A percentile compares a stretch with the other conserved stretches of the same genome.
Evolutionary conservation across 1,139 yeast species (phyloP).

Genomic region (Hyphopichia fennica): DNA sequence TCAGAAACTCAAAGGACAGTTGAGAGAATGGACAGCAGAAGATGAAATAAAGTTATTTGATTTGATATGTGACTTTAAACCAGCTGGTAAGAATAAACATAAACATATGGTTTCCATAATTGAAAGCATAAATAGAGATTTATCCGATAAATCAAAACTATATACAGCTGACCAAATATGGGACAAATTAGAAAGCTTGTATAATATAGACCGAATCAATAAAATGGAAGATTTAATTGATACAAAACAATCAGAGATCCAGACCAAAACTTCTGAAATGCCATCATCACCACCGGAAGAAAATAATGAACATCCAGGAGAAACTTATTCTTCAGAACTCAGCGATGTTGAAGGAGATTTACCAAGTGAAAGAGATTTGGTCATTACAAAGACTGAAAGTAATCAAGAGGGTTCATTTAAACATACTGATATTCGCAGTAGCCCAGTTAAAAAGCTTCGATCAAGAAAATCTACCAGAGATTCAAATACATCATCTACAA

Average conservation of each 20-base stretch:
- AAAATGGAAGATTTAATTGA: conserved; percentile 39
- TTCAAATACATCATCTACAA: not conserved
- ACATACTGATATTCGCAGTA: not conserved
- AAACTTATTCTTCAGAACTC: conserved; percentile 5
- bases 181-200: conserved; percentile 53
- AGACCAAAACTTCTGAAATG: not conserved
- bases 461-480: not conserved
- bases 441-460: not conserved
- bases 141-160: conserved; percentile 17
- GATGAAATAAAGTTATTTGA: conserved; percentile 68
- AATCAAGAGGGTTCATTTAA: conserved; percentile 1
- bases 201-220: conserved; percentile 58
- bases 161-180: conserved; percentile 56
- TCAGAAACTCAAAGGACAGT: conserved; percentile 2
- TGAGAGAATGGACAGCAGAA: conserved; percentile 53
- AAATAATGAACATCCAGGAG: conserved; percentile 13
- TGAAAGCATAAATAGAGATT: conserved; percentile 46
- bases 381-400: not conserved
- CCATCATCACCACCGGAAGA: conserved; percentile 3
- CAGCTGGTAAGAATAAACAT: conserved; percentile 59
- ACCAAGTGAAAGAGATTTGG: conserved; percentile 4
- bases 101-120: conserved; percentile 59
- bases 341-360: conserved; percentile 7
- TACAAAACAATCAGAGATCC: conserved; percentile 1
- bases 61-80: conserved; percentile 69